Conservation (phyloP, 2,329 filamentous ascomycete genomes). For the Thielaviopsis cerberus region DNA sequence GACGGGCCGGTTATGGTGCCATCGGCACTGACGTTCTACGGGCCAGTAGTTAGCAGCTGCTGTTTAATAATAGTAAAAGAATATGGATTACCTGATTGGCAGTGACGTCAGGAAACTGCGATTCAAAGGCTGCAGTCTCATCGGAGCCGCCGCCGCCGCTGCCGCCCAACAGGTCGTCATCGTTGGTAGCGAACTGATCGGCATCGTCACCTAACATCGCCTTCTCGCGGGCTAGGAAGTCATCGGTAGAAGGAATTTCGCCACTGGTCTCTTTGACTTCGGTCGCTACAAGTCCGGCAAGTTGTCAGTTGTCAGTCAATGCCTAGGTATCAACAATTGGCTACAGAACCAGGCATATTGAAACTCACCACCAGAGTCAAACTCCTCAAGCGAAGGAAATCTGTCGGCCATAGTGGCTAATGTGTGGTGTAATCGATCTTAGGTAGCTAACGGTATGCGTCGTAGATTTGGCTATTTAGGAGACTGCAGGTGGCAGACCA, state of each 20-base stretch:
- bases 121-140: constrained; percentile 71
- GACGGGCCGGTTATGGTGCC: constrained; percentile 59
- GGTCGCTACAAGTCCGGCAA: constrained; percentile 32
- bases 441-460: not conserved
- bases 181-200: constrained; percentile 67
- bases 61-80: constrained; percentile 5
- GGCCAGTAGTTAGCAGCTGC: not conserved
- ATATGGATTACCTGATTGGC: constrained; percentile 43
- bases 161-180: constrained; percentile 37
- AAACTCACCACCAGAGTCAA: constrained; percentile 43
- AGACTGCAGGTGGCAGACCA: not conserved
- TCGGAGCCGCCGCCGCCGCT: constrained; percentile 43
- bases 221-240: constrained; percentile 84
- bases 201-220: constrained; percentile 84
- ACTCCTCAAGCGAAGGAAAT: constrained; percentile 64
- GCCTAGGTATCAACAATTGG: constrained; percentile 1
- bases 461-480: not conserved
- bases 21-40: constrained; percentile 51
- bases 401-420: constrained; percentile 46
- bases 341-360: not conserved
- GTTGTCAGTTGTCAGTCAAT: constrained; percentile 3
- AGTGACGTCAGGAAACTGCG: constrained; percentile 69
- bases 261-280: constrained; percentile 39
- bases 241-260: constrained; percentile 42
- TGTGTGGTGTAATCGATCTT: not conserved